Evolutionary conservation across 164 flowering plant genomes (phyloP), one percentile per base, ranked within the genome.

Genomic region (Sedum album): DNA sequence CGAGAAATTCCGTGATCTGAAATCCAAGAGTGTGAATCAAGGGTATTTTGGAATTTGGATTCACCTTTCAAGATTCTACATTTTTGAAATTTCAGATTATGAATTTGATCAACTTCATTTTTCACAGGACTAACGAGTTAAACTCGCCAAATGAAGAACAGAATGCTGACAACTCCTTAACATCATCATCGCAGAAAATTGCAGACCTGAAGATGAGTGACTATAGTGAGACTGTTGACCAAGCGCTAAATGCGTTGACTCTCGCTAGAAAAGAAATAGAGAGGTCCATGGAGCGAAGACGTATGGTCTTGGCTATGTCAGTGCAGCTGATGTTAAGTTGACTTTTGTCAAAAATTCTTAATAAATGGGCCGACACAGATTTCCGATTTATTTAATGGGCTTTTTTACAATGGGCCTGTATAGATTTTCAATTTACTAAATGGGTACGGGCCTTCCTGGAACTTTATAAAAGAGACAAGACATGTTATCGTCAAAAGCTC

Each of bases 201-300:
- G 30, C 4, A 20, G 6, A 60, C 31, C 28, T 80, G 64, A 18
- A 72, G 60, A 72, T 65, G 65, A 78, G 76, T 21, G 74, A 69
- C 31, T 70, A 30, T 31, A 36, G 66, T 63, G 69, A 63, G 30
- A 73, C 69, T 25, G 84, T 83, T 41, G 60, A 42, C 26, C 83
- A 84, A 55, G 87, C 82, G 7, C 38, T 35, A 35, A 35, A 35
- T 33, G 77, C 82, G 30, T 70, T 89, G 62, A 81, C 75, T 76
- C 81, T 57, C 49, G 88, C 80, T 41, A 83, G 76, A 69, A 86
- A 81, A 26, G 72, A 71, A 33, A 77, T 87, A 70, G 81, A 80
- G 70, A 80, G 70, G 35, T 78, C 86, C 66, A 76, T 84, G 81
- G 79, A 53, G 41, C 78, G 74, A 71, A 70, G 79, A 66, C 42